These are phyloP conservation scores for Annona cherimola DNA, from an alignment of 164 flowering plant genomes.

Conservation along the genomic window DNA sequence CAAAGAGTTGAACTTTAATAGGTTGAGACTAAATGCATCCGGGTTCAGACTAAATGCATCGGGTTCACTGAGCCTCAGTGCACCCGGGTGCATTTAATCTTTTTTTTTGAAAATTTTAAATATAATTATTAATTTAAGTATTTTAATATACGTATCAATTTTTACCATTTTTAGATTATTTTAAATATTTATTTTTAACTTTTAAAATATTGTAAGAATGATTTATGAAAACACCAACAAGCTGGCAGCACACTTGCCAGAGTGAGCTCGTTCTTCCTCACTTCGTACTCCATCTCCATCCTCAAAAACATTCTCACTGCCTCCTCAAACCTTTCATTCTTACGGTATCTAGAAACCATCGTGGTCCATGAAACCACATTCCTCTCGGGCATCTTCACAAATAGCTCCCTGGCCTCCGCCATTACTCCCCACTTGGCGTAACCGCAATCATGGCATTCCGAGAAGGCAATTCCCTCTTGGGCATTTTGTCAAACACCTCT, in stretches of 20 bases:
- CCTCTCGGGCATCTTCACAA: constrained; percentile 48
- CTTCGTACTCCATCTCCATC: constrained; percentile 50
- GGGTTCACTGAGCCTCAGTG: no score
- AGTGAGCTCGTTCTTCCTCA: constrained; percentile 67
- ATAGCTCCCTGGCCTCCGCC: constrained; percentile 50
- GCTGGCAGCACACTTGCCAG: constrained; percentile 80
- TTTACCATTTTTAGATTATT: no score
- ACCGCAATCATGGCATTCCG: constrained; percentile 77
- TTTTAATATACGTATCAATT: no score
- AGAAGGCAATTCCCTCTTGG: constrained; percentile 37
- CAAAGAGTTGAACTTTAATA: no score
- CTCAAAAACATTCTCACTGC: constrained; percentile 53
- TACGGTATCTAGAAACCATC: constrained; percentile 73
- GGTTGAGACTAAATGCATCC: no score
- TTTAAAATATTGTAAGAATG: no score
- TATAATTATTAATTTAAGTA: no score
- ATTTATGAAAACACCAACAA: no score
- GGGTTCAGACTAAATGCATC: no score
- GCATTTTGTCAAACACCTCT: constrained; percentile 63
- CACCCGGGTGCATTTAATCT: no score
- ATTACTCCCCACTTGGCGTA: constrained; percentile 55
- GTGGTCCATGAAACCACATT: constrained; percentile 86
- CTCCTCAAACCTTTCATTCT: constrained; percentile 48
- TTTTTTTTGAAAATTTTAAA: no score
- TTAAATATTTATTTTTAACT: no score